A percentile compares a stretch with the other conserved stretches of the same genome.
Conservation (phyloP, 176 grass and related monocot genomes). For the Thalia dealbata region DNA sequence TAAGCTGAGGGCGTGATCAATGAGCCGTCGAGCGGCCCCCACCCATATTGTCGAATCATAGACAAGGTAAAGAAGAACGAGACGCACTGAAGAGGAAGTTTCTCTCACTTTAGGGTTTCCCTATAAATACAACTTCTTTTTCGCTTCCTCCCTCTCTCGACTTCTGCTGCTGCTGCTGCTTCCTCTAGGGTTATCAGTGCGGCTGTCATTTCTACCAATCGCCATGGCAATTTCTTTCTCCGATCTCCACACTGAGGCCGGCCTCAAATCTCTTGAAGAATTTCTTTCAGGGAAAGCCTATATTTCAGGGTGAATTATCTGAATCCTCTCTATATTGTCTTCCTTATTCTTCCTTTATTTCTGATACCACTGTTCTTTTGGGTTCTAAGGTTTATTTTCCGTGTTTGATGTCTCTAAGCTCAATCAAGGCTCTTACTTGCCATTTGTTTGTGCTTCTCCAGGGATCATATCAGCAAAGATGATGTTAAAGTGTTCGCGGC, state of each 20-base stretch:
- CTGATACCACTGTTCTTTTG: no score
- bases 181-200: slow-evolving; percentile 18
- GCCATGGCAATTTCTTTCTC: slow-evolving; percentile 67
- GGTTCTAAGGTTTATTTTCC: neutral
- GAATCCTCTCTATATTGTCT: neutral
- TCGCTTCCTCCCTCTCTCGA: no score
- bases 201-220: slow-evolving; percentile 7
- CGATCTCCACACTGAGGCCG: slow-evolving; percentile 61
- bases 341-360: neutral
- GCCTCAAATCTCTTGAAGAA: slow-evolving; percentile 58
- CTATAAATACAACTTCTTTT: neutral
- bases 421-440: neutral
- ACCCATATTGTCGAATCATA: no score
- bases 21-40: no score
- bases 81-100: neutral
- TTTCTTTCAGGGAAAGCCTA: slow-evolving; percentile 66
- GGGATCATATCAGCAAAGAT: slow-evolving; percentile 62
- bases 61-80: no score
- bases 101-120: neutral
- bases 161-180: neutral
- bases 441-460: slow-evolving; percentile 13
- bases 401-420: neutral
- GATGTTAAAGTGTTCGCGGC: slow-evolving; percentile 69
- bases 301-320: slow-evolving; percentile 50
- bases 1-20: no score